Base-by-base conservation (phyloP, 306 rosid species). In the Ziziphus jujuba region DNA sequence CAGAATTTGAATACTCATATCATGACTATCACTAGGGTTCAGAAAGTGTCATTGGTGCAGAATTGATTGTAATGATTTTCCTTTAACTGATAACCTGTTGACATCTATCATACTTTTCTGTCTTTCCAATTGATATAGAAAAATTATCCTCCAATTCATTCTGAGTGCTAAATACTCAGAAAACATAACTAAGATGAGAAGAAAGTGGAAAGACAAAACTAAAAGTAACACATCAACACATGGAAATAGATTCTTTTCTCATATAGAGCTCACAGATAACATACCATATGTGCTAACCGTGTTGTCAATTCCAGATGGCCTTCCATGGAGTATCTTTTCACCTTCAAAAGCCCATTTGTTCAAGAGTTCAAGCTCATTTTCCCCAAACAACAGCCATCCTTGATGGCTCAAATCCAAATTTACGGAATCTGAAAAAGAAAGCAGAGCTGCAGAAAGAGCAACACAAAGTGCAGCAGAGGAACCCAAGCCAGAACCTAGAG, bases 261-360 rank as follows among this genome's bases (percentile, higher is more conserved):
- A 25, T 4, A 43, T 43, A 48, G 38, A 72, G 67, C 52, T 34
- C 24, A 61, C 3, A 66, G 2, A 61, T 54, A 65, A 70, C 84
- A 16, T 84, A 93, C 98, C 98, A 36, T 88, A 93, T 71, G 96
- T 56, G 86, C 97, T 86, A 22, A 93, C 95, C 12, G 97, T 80
- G 80, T 93, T 93, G 89, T 93, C 99, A 61, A 93, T 85, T 72
- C 99, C 99, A 75, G 99, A 93, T 15, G 99, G 99, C 73, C 77
- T 90, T 73, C 99, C 99, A 77, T 93, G 99, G 62, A 93, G 62
- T 49, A 93, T 90, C 84, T 85, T 93, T 78, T 93, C 99, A 57
- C 99, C 99, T 84, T 93, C 99, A 80, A 86, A 90, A 43, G 99
- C 99, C 99, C 97, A 93, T 76, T 79, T 88, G 75, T 93, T 93